Evolutionary conservation across 75 land plant genomes (phyloP), one percentile per base, ranked within the genome.

Genomic region (Pinus taeda): DNA sequence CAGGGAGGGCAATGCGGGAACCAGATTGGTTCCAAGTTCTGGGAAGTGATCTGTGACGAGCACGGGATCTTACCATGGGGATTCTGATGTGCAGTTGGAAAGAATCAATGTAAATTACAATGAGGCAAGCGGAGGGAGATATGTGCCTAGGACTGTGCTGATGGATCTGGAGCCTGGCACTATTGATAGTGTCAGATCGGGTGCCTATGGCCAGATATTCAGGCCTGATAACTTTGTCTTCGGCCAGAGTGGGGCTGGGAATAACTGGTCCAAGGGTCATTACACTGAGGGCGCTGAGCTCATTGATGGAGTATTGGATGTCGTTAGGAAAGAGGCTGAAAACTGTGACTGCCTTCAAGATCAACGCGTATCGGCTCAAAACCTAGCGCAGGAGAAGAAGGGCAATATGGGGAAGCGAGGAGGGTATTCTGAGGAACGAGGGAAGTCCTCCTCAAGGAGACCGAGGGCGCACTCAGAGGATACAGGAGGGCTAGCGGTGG

Each of bases 271-370:
- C 37, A 81, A 81, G 75, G 85, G 89, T 0, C 89, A 87, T 30
- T 86, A 87, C 78, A 86, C 89, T 17, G 88, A 87, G 74, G 89
- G 89, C 20, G 89, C 89, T 0, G 89, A 87, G 79, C 89, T 87
- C 57, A 86, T 87, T 17, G 89, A 87, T 45, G 75, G 84, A 3
- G 89, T 87, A 15, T 79, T 87, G 42, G 89, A 87, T 57, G 89
- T 87, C 3, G 89, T 80, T 53, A 75, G 85, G 22, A 83, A 83
- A 74, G 83, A 83, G 83, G 85, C 85, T 6, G 83, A 83, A 72
- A 83, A 79, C 65, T 83, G 85, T 12, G 85, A 83, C 57, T 81
- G 12, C 90, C 86, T 49, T 49, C 53, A 49, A 49, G 53, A n/a
- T n/a, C n/a, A n/a, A n/a, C n/a, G n/a, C n/a, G n/a, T n/a, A n/a